Base-by-base conservation (phyloP, 2,329 filamentous ascomycete genomes). In the Chaetoscypha palmicola region DNA sequence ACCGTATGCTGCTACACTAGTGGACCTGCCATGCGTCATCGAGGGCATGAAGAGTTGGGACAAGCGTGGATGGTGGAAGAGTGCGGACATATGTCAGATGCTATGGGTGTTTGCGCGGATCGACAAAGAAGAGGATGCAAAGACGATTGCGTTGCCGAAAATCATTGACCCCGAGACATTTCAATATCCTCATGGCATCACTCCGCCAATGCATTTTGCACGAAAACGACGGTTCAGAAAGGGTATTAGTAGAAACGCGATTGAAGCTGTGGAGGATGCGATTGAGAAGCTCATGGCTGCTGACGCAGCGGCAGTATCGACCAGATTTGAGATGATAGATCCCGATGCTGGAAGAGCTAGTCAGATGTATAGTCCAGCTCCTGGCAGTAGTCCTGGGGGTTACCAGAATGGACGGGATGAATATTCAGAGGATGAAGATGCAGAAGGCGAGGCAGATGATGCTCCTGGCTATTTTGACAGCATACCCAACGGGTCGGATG, bases 11-110 rank as follows among this genome's bases (percentile, higher is more conserved):
- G 81, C 81, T 17, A 68, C 72, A 1, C 64, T 86, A 55, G 81
- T 86, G 4, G 83, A 87, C 55, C 62, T 87, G 11, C 83, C 83
- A 1, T 81, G 76, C 51, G 76, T 87, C 41, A 69, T 85, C 21
- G 83, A 87, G 58, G 79, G 76, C 8, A 79, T 85, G 75, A 87
- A 87, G 63, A 84, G 79, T 56, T 86, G 82, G 74, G 83, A 86
- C 58, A 79, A 76, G 57, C 77, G 80, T 50, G 74, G 77, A 12
- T 86, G 80, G 76, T 84, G 80, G 66, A 87, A 87, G 62, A 78
- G 77, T 19, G 78, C 79, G 14, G 83, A 87, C 62, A 77, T 86
- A n/a, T 81, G 77, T 49, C 82, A 86, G 61, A 85, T 87, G 80
- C 69, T 86, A 8, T 66, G 84, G 12, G 77, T 86, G 0, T 66